A percentile compares a stretch with the other conserved stretches of the same genome.
These are phyloP conservation scores for Boletellus ananiceps DNA, from an alignment of 768 basidiomycete species.

Conservation along the genomic window DNA sequence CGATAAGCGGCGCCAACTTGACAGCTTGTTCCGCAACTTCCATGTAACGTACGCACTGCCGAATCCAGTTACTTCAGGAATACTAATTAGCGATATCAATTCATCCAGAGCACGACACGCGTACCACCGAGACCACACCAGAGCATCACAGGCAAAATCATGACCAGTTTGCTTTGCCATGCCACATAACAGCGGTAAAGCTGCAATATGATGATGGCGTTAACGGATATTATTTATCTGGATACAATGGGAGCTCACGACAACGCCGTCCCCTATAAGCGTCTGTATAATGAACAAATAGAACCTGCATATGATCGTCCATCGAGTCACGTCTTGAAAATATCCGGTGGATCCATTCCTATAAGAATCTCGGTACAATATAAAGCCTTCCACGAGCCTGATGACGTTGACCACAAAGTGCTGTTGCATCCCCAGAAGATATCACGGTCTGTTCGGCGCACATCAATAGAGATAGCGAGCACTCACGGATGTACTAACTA, in stretches of 20 bases:
- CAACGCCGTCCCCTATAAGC: conserved; percentile 27
- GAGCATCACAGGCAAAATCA: conserved; percentile 28
- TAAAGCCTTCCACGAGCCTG: conserved; percentile 24
- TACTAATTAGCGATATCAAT: background rate
- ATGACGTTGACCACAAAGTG: conserved; percentile 26
- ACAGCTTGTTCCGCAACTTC: conserved; percentile 15
- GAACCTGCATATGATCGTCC: conserved; percentile 29
- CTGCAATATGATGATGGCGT: conserved; percentile 1
- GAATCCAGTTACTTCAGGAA: conserved; percentile 15
- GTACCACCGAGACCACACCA: conserved; percentile 27
- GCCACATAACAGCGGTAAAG: conserved; percentile 30
- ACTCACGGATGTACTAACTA: conserved; percentile 30
- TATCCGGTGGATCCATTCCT: conserved; percentile 19
- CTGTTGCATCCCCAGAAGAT: conserved; percentile 5
- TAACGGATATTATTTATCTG: background rate
- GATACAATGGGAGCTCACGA: conserved; percentile 15
- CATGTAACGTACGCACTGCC: conserved; percentile 15
- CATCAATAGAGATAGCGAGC: background rate
- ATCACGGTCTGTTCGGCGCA: too few relatives aligned
- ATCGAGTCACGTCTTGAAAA: conserved; percentile 23
- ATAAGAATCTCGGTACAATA: conserved; percentile 11
- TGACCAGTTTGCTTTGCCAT: conserved; percentile 27
- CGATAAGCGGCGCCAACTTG: conserved; percentile 15
- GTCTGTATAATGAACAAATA: conserved; percentile 22
- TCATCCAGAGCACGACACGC: background rate